Evolutionary conservation across 176 grass and related monocot genomes (phyloP).

Genomic region (Saccharum spontaneum): DNA sequence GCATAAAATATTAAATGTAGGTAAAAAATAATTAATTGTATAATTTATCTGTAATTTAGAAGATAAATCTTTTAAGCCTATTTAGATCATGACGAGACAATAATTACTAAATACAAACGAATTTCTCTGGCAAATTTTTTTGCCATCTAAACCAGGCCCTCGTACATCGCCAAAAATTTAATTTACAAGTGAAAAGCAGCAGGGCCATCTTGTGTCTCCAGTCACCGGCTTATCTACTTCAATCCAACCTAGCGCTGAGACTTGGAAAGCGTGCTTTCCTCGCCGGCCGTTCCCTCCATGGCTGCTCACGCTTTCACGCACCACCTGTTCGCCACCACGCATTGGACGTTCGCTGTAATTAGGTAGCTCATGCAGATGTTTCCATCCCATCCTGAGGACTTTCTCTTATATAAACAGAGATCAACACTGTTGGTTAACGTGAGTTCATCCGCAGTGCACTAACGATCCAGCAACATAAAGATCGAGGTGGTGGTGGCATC

Average conservation of each 20-base stretch:
- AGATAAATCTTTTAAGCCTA: too few relatives aligned
- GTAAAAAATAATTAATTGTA: too few relatives aligned
- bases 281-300: not conserved
- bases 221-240: not conserved
- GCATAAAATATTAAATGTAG: too few relatives aligned
- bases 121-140: too few relatives aligned
- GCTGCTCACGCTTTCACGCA: conserved; percentile 16
- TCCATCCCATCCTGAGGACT: not conserved
- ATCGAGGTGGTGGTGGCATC: not conserved
- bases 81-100: too few relatives aligned
- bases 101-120: too few relatives aligned
- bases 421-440: conserved; percentile 13
- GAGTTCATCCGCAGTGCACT: conserved; percentile 17
- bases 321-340: conserved; percentile 37
- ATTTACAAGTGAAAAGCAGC: too few relatives aligned
- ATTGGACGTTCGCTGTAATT: conserved; percentile 46
- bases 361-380: conserved; percentile 60
- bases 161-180: too few relatives aligned
- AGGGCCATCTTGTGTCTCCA: too few relatives aligned
- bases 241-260: not conserved
- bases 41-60: too few relatives aligned
- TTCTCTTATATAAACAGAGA: conserved; percentile 42
- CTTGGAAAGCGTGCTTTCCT: not conserved
- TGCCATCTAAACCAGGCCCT: too few relatives aligned
- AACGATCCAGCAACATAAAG: not conserved